A percentile compares a stretch with the other conserved stretches of the same genome.
Conservation (phyloP, 768 basidiomycete species). For the Rhizopogon sp. region DNA sequence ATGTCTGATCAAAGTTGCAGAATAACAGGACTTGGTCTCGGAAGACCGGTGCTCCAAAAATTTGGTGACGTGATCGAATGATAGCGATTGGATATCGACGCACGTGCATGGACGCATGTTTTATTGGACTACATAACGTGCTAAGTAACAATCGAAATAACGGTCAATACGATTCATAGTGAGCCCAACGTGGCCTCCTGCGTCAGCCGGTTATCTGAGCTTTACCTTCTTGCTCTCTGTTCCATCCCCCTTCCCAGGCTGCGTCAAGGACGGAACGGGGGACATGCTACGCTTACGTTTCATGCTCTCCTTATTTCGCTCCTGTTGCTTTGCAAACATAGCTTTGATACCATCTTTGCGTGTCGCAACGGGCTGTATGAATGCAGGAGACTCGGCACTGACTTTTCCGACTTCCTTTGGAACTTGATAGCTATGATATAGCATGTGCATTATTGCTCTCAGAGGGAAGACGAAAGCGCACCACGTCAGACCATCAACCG, state of each 20-base stretch:
- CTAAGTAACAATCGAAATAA: too few relatives aligned
- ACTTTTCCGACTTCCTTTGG: conserved; percentile 91
- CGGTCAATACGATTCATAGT: too few relatives aligned
- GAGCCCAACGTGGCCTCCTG: too few relatives aligned
- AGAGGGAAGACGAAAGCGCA: conserved; percentile 27
- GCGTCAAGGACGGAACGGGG: not conserved
- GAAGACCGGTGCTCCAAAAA: too few relatives aligned
- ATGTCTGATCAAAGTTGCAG: conserved; percentile 2
- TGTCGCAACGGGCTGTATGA: conserved; percentile 72
- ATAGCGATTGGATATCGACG: too few relatives aligned
- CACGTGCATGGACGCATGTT: too few relatives aligned
- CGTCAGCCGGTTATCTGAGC: not conserved
- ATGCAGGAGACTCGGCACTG: conserved; percentile 75
- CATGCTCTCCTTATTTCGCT: conserved; percentile 1
- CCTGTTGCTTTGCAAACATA: conserved; percentile 66
- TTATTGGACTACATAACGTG: too few relatives aligned
- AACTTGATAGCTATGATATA: conserved; percentile 68
- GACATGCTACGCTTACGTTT: conserved; percentile 27
- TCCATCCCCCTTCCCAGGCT: conserved; percentile 2
- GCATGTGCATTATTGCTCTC: not conserved
- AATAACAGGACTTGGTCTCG: too few relatives aligned
- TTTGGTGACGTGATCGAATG: too few relatives aligned
- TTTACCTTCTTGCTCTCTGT: conserved; percentile 19
- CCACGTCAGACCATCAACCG: conserved; percentile 71
- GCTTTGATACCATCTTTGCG: conserved; percentile 85